These are phyloP conservation scores for Metschnikowia aberdeeniae DNA, from an alignment of 805 yeast species.

Conservation along the genomic window DNA sequence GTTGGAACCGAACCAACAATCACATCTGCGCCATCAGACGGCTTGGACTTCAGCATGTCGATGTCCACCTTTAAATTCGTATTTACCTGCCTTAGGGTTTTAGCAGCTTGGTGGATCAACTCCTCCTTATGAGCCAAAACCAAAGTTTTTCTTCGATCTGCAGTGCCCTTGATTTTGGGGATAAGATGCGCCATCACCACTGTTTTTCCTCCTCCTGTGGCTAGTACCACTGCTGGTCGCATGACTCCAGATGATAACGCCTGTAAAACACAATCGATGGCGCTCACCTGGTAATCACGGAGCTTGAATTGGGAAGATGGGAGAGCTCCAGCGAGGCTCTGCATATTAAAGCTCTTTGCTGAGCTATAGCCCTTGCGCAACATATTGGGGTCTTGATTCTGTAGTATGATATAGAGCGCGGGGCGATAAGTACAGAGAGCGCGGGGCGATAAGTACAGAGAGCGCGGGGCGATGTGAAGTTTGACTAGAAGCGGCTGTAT, in stretches of 20 bases:
- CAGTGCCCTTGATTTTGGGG: conserved; percentile 34
- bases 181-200: conserved; percentile 65
- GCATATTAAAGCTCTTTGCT: not conserved
- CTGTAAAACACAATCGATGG: conserved; percentile 51
- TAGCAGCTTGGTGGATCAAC: conserved; percentile 65
- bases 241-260: conserved; percentile 44
- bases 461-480: too few species aligned
- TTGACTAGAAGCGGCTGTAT: too few species aligned
- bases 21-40: conserved; percentile 51
- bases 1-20: conserved; percentile 77
- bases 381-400: not conserved
- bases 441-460: too few species aligned
- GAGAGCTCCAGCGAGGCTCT: not conserved
- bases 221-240: conserved; percentile 76
- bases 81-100: conserved; percentile 40
- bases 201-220: conserved; percentile 96
- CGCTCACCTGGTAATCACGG: conserved; percentile 66
- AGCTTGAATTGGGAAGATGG: conserved; percentile 10
- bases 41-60: conserved; percentile 60
- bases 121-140: conserved; percentile 82
- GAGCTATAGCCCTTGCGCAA: not conserved
- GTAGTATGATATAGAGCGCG: too few species aligned
- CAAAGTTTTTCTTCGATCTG: conserved; percentile 34
- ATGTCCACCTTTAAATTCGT: conserved; percentile 55
- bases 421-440: too few species aligned